Evolutionary conservation across 306 rosid species (phyloP).

Genomic region (Cucurbita argyrosperma): DNA sequence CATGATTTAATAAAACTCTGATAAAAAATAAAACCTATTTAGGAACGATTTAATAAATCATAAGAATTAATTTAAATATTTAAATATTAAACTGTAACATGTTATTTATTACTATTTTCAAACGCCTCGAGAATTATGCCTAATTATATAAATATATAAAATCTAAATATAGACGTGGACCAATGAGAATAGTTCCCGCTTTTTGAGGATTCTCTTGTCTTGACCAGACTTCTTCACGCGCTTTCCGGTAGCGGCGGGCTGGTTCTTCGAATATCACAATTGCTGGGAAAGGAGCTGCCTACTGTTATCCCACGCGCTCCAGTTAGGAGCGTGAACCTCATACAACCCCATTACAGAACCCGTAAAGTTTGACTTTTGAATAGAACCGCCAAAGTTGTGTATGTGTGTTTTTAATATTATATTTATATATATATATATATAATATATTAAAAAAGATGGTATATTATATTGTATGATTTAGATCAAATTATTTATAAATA

Average conservation of each 20-base stretch:
- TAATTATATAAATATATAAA: too few relatives aligned
- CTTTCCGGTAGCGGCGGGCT: not conserved
- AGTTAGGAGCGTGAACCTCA: not conserved
- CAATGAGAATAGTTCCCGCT: not conserved
- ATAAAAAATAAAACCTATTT: too few relatives aligned
- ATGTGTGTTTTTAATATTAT: too few relatives aligned
- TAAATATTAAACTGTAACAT: too few relatives aligned
- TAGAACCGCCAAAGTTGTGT: not conserved
- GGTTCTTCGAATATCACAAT: not conserved
- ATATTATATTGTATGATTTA: too few relatives aligned
- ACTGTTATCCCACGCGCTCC: not conserved
- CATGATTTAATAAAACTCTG: too few relatives aligned
- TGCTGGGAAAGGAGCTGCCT: not conserved
- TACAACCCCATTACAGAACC: not conserved
- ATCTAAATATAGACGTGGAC: not conserved
- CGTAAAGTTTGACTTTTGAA: not conserved
- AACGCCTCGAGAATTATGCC: not conserved
- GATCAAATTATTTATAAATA: too few relatives aligned
- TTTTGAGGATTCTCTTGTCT: not conserved
- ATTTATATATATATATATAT: too few relatives aligned
- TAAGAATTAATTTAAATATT: too few relatives aligned
- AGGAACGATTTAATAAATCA: too few relatives aligned
- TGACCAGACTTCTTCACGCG: not conserved
- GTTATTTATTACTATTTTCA: not conserved
- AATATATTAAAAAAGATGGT: too few relatives aligned